These are phyloP conservation scores for Sporisorium scitamineum DNA, from an alignment of 1,284 basidiomycete genomes.

Conservation along the genomic window DNA sequence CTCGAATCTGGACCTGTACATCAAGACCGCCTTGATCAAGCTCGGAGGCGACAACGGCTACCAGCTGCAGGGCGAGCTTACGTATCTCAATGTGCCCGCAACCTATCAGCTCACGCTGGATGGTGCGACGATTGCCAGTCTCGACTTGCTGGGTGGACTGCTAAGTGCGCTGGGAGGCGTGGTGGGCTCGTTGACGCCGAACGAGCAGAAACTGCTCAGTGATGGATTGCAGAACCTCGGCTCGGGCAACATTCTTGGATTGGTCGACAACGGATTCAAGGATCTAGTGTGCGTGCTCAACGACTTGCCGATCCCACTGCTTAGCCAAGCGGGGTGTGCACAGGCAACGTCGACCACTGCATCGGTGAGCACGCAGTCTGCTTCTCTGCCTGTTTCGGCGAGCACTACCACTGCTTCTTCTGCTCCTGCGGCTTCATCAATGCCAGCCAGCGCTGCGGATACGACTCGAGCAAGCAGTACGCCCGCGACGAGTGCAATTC, in stretches of 20 bases:
- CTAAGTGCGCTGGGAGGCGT: slow-evolving; percentile 5
- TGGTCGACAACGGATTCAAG: slow-evolving; percentile 5
- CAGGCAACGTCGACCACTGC: slow-evolving; percentile 1
- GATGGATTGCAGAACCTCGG: slow-evolving; percentile 7
- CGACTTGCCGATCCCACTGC: slow-evolving; percentile 4
- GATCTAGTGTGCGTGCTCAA: slow-evolving; percentile 4
- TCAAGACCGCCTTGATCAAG: slow-evolving; percentile 17
- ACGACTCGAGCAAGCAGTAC: not conserved
- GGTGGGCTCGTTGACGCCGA: not conserved
- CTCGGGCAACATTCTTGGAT: not conserved
- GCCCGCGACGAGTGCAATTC: not conserved
- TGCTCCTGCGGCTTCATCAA: not conserved
- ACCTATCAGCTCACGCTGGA: slow-evolving; percentile 18
- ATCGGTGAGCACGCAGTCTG: not conserved
- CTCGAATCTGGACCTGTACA: slow-evolving; percentile 15
- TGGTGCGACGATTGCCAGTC: not conserved
- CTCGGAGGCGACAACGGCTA: slow-evolving; percentile 22
- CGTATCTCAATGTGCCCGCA: slow-evolving; percentile 32
- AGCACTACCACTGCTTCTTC: slow-evolving; percentile 1
- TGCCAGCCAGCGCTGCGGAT: not conserved
- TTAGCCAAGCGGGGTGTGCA: slow-evolving; percentile 9
- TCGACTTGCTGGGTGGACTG: slow-evolving; percentile 10
- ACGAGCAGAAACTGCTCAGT: slow-evolving; percentile 4
- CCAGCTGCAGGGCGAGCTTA: slow-evolving; percentile 18
- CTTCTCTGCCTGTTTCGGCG: not conserved